A percentile compares a stretch with the other conserved stretches of the same genome.
These are phyloP conservation scores for Calonectria fujianensis DNA, from an alignment of 2,329 filamentous ascomycete genomes.

Conservation along the genomic window DNA sequence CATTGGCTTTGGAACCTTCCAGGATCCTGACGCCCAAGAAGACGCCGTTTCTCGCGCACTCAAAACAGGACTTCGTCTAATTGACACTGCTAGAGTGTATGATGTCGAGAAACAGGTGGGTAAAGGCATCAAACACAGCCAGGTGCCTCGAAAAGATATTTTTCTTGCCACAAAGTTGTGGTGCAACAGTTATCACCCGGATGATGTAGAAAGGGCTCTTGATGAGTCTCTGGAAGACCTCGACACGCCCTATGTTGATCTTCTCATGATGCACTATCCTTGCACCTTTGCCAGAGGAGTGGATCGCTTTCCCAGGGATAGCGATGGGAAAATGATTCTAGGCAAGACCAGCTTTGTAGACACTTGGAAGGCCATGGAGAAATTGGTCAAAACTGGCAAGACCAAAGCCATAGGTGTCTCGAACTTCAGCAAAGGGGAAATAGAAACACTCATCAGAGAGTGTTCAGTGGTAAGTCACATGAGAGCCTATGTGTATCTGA, in stretches of 20 bases:
- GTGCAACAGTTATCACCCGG: conserved; percentile 56
- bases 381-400: conserved; percentile 49
- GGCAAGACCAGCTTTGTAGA: conserved; percentile 50
- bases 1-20: conserved; percentile 57
- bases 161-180: conserved; percentile 67
- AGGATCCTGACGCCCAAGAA: conserved; percentile 56
- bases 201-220: conserved; percentile 54
- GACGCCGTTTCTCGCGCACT: conserved; percentile 53
- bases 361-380: conserved; percentile 54
- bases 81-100: conserved; percentile 57
- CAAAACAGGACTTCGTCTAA: conserved; percentile 58
- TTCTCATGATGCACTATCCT: conserved; percentile 55
- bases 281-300: conserved; percentile 47
- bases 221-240: conserved; percentile 55
- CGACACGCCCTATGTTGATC: conserved; percentile 55
- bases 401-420: conserved; percentile 67
- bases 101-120: conserved; percentile 49
- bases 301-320: conserved; percentile 37
- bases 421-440: conserved; percentile 71
- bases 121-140: conserved; percentile 59
- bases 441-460: conserved; percentile 64
- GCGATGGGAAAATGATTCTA: conserved; percentile 38
- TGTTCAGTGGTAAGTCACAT: conserved; percentile 48
- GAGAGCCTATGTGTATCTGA: neutral
- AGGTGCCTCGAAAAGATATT: conserved; percentile 65